Conservation (phyloP, 257 asterid species). For the Nicotiana obtusifolia region DNA sequence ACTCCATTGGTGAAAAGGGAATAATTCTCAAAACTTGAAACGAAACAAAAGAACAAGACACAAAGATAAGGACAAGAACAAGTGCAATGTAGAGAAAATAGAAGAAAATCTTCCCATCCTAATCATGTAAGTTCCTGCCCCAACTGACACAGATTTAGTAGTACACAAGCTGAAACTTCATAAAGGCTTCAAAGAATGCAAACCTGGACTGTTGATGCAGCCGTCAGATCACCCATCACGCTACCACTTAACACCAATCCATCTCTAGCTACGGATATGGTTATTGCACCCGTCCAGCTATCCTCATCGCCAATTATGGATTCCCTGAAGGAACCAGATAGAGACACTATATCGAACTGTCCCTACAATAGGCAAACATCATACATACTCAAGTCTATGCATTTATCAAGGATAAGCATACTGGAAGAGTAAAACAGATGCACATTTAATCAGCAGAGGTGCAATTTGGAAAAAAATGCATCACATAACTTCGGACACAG, state of each 20-base stretch:
- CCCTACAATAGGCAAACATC: slow-evolving; percentile 16
- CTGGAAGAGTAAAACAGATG: background rate
- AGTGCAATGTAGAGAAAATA: background rate
- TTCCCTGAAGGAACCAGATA: slow-evolving; percentile 14
- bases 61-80: background rate
- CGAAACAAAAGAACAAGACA: background rate
- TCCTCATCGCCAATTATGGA: slow-evolving; percentile 10
- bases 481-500: background rate
- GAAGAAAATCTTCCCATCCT: background rate
- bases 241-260: slow-evolving; percentile 14
- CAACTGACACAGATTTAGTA: too few relatives aligned
- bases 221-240: slow-evolving; percentile 12
- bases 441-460: background rate
- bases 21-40: background rate
- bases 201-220: slow-evolving; percentile 17
- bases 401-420: background rate
- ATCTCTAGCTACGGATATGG: background rate
- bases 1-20: background rate
- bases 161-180: too few relatives aligned
- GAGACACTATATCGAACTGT: slow-evolving; percentile 16
- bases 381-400: background rate
- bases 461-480: background rate
- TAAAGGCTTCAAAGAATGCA: background rate
- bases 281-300: slow-evolving; percentile 12
- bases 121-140: too few relatives aligned